Conservation (phyloP, 1,284 basidiomycete genomes). For the Apiotrichum brassicae region DNA sequence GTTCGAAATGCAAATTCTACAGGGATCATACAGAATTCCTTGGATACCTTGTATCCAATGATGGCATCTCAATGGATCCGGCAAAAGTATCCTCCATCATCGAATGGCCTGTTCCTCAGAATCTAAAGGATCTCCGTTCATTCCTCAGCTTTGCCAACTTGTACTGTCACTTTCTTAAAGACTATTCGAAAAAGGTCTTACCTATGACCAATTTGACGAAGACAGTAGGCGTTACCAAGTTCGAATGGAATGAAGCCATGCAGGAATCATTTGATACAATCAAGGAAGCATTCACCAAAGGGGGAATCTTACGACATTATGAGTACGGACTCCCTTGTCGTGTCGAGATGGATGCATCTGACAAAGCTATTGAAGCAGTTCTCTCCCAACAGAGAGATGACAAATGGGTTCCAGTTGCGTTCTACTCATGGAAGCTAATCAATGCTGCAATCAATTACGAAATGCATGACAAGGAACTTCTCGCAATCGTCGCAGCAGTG, state of each 20-base stretch:
- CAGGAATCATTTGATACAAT: constrained; percentile 27
- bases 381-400: constrained; percentile 27
- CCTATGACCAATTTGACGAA: constrained; percentile 46
- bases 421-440: constrained; percentile 36
- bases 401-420: constrained; percentile 35
- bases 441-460: constrained; percentile 43
- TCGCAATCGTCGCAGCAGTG: constrained; percentile 48
- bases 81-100: constrained; percentile 37
- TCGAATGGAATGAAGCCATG: constrained; percentile 42
- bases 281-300: constrained; percentile 15
- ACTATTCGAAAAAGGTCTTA: constrained; percentile 43
- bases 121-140: constrained; percentile 45
- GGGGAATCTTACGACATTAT: constrained; percentile 45
- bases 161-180: constrained; percentile 45
- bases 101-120: constrained; percentile 15
- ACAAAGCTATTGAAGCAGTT: constrained; percentile 30
- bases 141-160: constrained; percentile 48
- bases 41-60: constrained; percentile 30
- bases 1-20: constrained; percentile 48
- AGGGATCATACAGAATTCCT: background rate
- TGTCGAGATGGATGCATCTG: constrained; percentile 39
- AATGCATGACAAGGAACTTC: constrained; percentile 52
- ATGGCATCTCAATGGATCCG: constrained; percentile 29
- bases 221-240: constrained; percentile 32
- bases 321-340: constrained; percentile 32